A percentile compares a stretch with the other conserved stretches of the same genome.
Evolutionary conservation across 2,329 filamentous ascomycete genomes (phyloP).

Genomic region (Fusarium sulawesiense): DNA sequence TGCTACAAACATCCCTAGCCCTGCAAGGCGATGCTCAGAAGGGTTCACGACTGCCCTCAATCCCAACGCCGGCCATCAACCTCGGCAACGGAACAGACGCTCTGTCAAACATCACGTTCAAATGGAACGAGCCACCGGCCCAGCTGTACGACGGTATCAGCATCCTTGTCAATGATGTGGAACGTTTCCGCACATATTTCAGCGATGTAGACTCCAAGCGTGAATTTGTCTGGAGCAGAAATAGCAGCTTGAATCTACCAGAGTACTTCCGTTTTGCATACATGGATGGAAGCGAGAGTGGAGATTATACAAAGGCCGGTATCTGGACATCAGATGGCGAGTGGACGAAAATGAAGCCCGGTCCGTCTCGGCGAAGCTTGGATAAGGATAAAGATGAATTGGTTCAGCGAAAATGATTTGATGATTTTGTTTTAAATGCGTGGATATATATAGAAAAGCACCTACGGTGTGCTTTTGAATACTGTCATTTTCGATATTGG

Average conservation of each 20-base stretch:
- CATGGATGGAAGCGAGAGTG: slow-evolving; percentile 71
- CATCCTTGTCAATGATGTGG: slow-evolving; percentile 86
- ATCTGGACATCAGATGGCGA: slow-evolving; percentile 72
- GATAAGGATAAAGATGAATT: slow-evolving; percentile 40
- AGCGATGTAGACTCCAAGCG: slow-evolving; percentile 60
- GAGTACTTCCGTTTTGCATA: slow-evolving; percentile 85
- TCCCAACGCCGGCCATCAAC: slow-evolving; percentile 61
- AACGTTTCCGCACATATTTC: slow-evolving; percentile 80
- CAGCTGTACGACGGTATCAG: slow-evolving; percentile 78
- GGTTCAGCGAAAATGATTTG: slow-evolving; percentile 29
- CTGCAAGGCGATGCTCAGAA: slow-evolving; percentile 76
- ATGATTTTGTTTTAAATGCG: slow-evolving; percentile 7
- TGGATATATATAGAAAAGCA: neutral
- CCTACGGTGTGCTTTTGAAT: slow-evolving; percentile 1
- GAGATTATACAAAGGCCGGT: slow-evolving; percentile 81
- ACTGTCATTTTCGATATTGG: slow-evolving; percentile 20
- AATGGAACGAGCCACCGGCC: slow-evolving; percentile 59
- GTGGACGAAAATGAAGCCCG: slow-evolving; percentile 74
- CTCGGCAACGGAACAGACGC: slow-evolving; percentile 52
- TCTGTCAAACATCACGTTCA: slow-evolving; percentile 74
- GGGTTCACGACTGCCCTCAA: slow-evolving; percentile 69
- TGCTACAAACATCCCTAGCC: slow-evolving; percentile 83
- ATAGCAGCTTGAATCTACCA: slow-evolving; percentile 58
- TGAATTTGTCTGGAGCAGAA: slow-evolving; percentile 70
- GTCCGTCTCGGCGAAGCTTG: slow-evolving; percentile 62